These are phyloP conservation scores for Thinopyrum obtusiflorum DNA, from an alignment of 202 grass and related monocot genomes.

Conservation along the genomic window DNA sequence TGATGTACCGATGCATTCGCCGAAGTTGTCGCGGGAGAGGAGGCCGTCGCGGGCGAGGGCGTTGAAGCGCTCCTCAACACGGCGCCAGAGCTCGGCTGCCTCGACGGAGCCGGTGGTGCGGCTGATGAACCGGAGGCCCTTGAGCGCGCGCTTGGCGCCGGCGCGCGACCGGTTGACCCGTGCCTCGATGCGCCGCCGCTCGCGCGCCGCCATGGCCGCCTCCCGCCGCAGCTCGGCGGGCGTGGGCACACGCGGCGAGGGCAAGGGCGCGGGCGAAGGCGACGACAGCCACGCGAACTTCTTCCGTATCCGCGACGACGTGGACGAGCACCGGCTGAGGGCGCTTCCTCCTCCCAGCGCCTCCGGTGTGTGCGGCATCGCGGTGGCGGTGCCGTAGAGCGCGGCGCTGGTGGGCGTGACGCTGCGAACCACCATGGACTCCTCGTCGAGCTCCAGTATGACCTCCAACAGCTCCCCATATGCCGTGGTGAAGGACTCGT, in stretches of 20 bases:
- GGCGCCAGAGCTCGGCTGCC: conserved; percentile 74
- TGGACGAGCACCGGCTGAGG: conserved; percentile 88
- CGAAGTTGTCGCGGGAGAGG: conserved; percentile 93
- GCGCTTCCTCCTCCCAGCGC: not conserved
- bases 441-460: conserved; percentile 98
- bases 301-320: conserved; percentile 75
- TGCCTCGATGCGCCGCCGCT: conserved; percentile 70
- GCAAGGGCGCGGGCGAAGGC: conserved; percentile 47
- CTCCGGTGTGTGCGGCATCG: conserved; percentile 33
- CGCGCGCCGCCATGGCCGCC: conserved; percentile 67
- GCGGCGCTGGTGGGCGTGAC: conserved; percentile 72
- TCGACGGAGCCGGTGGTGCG: conserved; percentile 67
- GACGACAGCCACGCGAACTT: conserved; percentile 93
- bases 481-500: conserved; percentile 63
- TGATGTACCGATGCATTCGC: conserved; percentile 82
- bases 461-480: conserved; percentile 87
- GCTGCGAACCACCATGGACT: conserved; percentile 96
- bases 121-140: conserved; percentile 97
- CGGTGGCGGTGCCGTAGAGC: conserved; percentile 34
- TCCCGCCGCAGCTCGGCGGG: conserved; percentile 38
- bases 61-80: conserved; percentile 78
- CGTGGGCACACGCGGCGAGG: conserved; percentile 8
- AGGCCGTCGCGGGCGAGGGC: conserved; percentile 66
- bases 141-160: conserved; percentile 74
- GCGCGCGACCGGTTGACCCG: conserved; percentile 66